Evolutionary conservation across 345 rosid genomes (phyloP), one percentile per base, ranked within the genome.

Genomic region (Iberis pinnata): DNA sequence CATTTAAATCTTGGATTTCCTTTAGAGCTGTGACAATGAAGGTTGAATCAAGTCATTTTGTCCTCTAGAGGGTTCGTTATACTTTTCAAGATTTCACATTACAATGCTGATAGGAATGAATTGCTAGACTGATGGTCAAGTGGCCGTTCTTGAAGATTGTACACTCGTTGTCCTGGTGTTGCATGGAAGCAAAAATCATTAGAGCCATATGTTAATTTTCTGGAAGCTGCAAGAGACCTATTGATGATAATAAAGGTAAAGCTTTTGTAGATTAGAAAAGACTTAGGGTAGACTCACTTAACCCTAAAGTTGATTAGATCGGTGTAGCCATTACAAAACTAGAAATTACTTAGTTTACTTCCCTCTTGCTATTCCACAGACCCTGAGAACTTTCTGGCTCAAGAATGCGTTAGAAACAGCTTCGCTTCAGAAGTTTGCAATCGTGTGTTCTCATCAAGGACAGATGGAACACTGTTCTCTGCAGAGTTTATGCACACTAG

Each of bases 81-180:
- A 43, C 48, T 12, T 15, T 4, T 15, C 35, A 41, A 41, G 47
- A 37, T 42, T 57, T 51, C 43, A 43, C 44, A 59, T 45, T 59
- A 52, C 18, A 20, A 6, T 37, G 29, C 17, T 22, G 25, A 25
- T 36, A 41, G 22, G 49, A 36, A 41, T 1, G 45, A 42, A 22
- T 65, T 42, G 49, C 17, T 58, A 52, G 55, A 39, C 49, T 44
- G 55, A 37, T 59, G 60, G 50, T 29, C 24, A 53, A 45, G 66
- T 53, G 46, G 39, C 26, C 20, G 25, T 37, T 46, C 31, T 31
- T 32, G 27, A 60, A 67, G 56, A 38, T 53, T 44, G 43, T 53
- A 39, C 43, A 39, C 53, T 59, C 27, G 14, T 44, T 22, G n/a
- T 29, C 44, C 49, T 52, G 45, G 45, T 53, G 60, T 38, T 20